Base-by-base conservation (phyloP, 352 stramenopile species). In the Phytophthora capsici region DNA sequence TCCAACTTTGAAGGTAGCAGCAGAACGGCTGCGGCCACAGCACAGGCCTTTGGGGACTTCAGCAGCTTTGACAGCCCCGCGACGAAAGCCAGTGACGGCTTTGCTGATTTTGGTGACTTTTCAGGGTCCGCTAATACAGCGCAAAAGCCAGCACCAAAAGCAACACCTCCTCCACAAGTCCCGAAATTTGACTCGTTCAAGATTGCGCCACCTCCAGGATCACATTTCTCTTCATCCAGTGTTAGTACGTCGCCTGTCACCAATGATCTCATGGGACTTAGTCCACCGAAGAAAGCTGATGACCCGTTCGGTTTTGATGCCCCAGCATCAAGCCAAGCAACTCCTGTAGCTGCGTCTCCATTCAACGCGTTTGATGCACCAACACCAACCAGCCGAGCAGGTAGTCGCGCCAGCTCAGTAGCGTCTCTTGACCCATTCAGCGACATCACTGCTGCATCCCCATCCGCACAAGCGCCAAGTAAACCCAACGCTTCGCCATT, bases 181-280 rank as follows among this genome's bases (percentile, higher is more conserved):
- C 61, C 66, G n/a, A 72, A 76, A 40, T 90, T 91, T 50, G 66
- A 66, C 0, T 90, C 81, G 9, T 94, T 92, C 66, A 94, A 85
- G 58, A 75, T 94, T 37, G 77, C 82, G 2, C 84, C 80, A 28
- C 86, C 84, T 32, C 80, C 78, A 40, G 77, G 71, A 23, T 73
- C 78, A 1, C 71, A 66, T 34, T 88, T 89, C 47, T 69, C 72
- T 28, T 70, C 75, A 10, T 63, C 73, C 23, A 70, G 43, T 65
- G 47, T 50, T 48, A 55, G 40, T 47, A 19, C 62, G 1, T 44
- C 62, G 2, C 68, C 76, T 12, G 44, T 57, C 16, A 52, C 69
- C 47, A 87, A 78, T 55, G 82, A 92, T 69, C 86, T 93, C 19
- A 80, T 94, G 67, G 84, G 79, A 28, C 81, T 91, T 30, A 89